Evolutionary conservation across 257 asterid genomes (phyloP).

Genomic region (Anisodus tanguticus): DNA sequence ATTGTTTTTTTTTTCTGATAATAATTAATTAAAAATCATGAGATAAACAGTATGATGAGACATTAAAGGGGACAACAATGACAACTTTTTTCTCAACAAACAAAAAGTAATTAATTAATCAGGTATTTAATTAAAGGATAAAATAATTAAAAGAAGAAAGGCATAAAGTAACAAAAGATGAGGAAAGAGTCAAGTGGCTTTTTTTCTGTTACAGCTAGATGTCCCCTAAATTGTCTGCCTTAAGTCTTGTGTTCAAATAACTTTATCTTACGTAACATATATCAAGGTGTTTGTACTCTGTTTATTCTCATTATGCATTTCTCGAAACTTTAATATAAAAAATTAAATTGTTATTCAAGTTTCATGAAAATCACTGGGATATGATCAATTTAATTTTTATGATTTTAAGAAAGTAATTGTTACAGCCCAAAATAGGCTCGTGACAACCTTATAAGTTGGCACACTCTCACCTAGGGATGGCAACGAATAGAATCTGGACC

Average conservation of each 20-base stretch:
- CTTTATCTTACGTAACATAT: not conserved
- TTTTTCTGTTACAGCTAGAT: not conserved
- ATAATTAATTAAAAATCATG: not conserved
- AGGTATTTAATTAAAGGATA: not conserved
- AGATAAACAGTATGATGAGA: constrained; percentile 14
- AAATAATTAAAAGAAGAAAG: constrained; percentile 21
- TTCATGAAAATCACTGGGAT: not conserved
- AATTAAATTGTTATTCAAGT: not conserved
- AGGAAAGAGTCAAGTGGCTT: not conserved
- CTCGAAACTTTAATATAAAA: not conserved
- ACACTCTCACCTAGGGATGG: not conserved
- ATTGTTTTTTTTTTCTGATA: not conserved
- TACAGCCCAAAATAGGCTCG: not conserved
- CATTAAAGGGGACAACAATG: constrained; percentile 18
- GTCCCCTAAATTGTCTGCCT: not conserved
- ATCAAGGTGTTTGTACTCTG: not conserved
- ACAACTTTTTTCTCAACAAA: not conserved
- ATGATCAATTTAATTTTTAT: too few species aligned
- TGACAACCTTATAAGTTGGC: not conserved
- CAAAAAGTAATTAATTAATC: not conserved
- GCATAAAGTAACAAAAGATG: constrained; percentile 20
- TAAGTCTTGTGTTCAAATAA: constrained; percentile 20
- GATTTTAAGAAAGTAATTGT: too few species aligned
- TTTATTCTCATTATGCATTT: not conserved
- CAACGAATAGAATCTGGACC: too few species aligned